Percentiles rank a stretch among this genome's conserved stretches.
Conservation (phyloP, 495 filamentous ascomycete genomes). For the Xanthoparmelia taractica region DNA sequence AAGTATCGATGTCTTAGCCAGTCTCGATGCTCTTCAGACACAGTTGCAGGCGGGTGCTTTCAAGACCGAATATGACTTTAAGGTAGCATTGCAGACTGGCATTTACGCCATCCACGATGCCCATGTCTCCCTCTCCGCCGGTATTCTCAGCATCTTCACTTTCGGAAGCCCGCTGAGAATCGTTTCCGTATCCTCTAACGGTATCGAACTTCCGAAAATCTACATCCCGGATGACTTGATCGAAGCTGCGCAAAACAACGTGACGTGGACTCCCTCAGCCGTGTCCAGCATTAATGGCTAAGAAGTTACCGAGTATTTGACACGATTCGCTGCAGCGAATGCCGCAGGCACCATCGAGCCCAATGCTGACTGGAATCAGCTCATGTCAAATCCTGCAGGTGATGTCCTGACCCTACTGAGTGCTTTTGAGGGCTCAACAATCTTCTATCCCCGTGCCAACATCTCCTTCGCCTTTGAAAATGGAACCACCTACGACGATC, state of each 20-base stretch:
- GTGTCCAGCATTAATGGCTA: constrained; percentile 41
- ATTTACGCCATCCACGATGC: constrained; percentile 40
- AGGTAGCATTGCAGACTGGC: constrained; percentile 40
- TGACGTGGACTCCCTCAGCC: constrained; percentile 31
- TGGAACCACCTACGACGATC: constrained; percentile 27
- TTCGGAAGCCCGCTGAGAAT: constrained; percentile 40
- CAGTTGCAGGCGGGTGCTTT: constrained; percentile 35
- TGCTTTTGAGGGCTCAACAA: constrained; percentile 32
- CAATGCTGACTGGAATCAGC: constrained; percentile 46
- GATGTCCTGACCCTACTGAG: constrained; percentile 37
- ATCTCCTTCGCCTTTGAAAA: constrained; percentile 38
- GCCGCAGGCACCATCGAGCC: constrained; percentile 37
- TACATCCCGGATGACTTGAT: constrained; percentile 27
- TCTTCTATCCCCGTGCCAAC: constrained; percentile 43
- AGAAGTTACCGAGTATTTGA: constrained; percentile 35
- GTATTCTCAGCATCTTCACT: constrained; percentile 37
- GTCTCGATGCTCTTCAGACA: constrained; percentile 38
- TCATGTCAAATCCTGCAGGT: constrained; percentile 39
- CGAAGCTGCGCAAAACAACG: constrained; percentile 16
- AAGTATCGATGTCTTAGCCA: constrained; percentile 41
- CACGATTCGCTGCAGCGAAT: constrained; percentile 36
- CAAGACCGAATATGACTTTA: constrained; percentile 45
- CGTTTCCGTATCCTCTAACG: constrained; percentile 44
- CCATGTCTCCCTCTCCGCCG: constrained; percentile 38
- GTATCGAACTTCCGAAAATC: constrained; percentile 40